Base-by-base conservation (phyloP, 768 basidiomycete genomes). In the Coprinopsis sp. region DNA sequence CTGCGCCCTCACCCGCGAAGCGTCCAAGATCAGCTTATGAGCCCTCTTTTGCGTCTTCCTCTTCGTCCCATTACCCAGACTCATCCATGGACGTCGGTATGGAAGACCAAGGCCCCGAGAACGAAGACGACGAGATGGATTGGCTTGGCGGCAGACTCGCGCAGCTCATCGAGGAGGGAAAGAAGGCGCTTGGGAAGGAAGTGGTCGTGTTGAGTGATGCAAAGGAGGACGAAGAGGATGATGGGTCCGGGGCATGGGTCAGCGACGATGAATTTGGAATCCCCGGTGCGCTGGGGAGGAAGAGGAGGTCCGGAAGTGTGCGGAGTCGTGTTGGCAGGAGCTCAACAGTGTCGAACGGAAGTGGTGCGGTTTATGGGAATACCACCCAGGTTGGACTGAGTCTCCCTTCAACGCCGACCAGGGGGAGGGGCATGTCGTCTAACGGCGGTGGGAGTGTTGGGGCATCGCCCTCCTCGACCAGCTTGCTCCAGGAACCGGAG, bases 141-240 rank as follows among this genome's bases (percentile, higher is more conserved):
- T 88, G 85, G 85, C 84, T 91, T 49, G 84, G 85, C 16, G 81
- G 77, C 51, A 79, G 77, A 52, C 74, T 92, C 24, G 63, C 77
- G 22, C 66, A 65, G 50, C 76, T 91, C 41, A 91, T 92, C 52
- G 79, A 81, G 56, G 81, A 91, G 55, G 90, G 90, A 13, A 81
- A 86, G 58, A 79, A 76, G 37, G 90, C 90, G 0, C 72, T 92
- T 6, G 78, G 76, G 12, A 70, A 76, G n/a, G 87, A 91, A 59
- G 73, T 92, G 13, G 88, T 91, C 7, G 78, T 89, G 3, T 78
- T 82, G 76, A 81, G 80, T 50, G 87, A 89, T 37, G 71, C 73
- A 3, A 71, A 81, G 46, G 85, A 87, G 53, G 87, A 89, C 48
- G 82, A 82, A 54, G 77, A 81, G 3, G 89, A 90, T 51, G 87